Evolutionary conservation across 2,329 filamentous ascomycete genomes (phyloP).

Genomic region (Periconia sp.): DNA sequence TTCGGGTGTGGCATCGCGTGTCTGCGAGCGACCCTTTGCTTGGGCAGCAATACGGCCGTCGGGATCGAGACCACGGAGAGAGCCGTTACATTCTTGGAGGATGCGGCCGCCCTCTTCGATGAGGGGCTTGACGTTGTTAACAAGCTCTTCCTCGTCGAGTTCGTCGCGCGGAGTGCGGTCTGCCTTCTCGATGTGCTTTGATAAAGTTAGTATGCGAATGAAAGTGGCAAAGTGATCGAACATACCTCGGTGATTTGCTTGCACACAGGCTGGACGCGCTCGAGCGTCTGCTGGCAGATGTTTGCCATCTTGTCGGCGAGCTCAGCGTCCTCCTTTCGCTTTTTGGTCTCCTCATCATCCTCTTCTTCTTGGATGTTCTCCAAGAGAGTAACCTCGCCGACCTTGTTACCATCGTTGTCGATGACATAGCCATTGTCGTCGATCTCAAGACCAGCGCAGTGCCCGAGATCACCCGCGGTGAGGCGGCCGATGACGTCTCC

Average conservation of each 20-base stretch:
- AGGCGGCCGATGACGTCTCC: conserved; percentile 58
- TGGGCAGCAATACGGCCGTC: conserved; percentile 84
- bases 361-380: conserved; percentile 66
- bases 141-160: conserved; percentile 86
- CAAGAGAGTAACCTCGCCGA: conserved; percentile 67
- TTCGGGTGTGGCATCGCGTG: conserved; percentile 78
- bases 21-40: conserved; percentile 79
- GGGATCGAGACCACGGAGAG: conserved; percentile 85
- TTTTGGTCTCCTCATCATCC: conserved; percentile 53
- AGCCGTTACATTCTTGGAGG: conserved; percentile 83
- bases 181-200: conserved; percentile 75
- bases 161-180: conserved; percentile 85
- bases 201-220: conserved; percentile 29
- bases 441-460: conserved; percentile 59
- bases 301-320: conserved; percentile 76
- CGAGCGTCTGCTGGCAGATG: conserved; percentile 78
- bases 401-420: conserved; percentile 65
- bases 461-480: conserved; percentile 58
- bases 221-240: conserved; percentile 3
- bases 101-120: conserved; percentile 86
- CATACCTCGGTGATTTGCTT: conserved; percentile 82
- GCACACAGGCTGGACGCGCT: conserved; percentile 83
- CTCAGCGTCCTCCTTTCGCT: conserved; percentile 69
- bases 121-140: conserved; percentile 83
- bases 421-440: conserved; percentile 60